These are phyloP conservation scores for Xylaria sp. DNA, from an alignment of 2,329 filamentous ascomycete species.

Conservation along the genomic window DNA sequence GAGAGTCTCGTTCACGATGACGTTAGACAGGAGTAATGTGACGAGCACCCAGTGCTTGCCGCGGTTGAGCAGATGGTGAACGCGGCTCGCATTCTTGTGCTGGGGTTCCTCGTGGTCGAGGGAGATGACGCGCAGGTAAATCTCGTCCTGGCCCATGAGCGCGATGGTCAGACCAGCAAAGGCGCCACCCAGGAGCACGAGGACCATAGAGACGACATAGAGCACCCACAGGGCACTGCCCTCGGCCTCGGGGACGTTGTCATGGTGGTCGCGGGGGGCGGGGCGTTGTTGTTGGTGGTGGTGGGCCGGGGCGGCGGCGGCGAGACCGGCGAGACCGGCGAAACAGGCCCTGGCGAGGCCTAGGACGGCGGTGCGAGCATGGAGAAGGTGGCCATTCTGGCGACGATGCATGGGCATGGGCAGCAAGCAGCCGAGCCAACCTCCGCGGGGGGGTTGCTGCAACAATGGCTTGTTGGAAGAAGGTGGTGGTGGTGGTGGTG, in stretches of 20 bases:
- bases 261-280: slow-evolving; percentile 50
- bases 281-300: slow-evolving; percentile 40
- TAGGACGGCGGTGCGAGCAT: slow-evolving; percentile 60
- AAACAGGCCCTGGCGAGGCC: slow-evolving; percentile 56
- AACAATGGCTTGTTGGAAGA: not conserved
- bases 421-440: slow-evolving; percentile 15
- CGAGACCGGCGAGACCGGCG: slow-evolving; percentile 52
- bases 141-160: slow-evolving; percentile 83
- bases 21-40: slow-evolving; percentile 91
- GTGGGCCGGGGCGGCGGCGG: slow-evolving; percentile 56
- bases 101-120: slow-evolving; percentile 87
- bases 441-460: slow-evolving; percentile 1
- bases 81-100: slow-evolving; percentile 83
- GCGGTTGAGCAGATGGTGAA: slow-evolving; percentile 80
- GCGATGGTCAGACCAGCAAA: slow-evolving; percentile 95
- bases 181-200: slow-evolving; percentile 89
- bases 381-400: slow-evolving; percentile 48
- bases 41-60: slow-evolving; percentile 99
- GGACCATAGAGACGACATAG: slow-evolving; percentile 77
- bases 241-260: slow-evolving; percentile 61
- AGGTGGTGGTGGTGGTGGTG: not conserved
- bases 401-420: slow-evolving; percentile 40
- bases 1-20: slow-evolving; percentile 96
- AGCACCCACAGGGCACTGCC: slow-evolving; percentile 83
- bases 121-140: slow-evolving; percentile 94